phyloP scores from a whole-genome alignment of 441 rosid genomes.

The Gossypium davidsonii region DNA sequence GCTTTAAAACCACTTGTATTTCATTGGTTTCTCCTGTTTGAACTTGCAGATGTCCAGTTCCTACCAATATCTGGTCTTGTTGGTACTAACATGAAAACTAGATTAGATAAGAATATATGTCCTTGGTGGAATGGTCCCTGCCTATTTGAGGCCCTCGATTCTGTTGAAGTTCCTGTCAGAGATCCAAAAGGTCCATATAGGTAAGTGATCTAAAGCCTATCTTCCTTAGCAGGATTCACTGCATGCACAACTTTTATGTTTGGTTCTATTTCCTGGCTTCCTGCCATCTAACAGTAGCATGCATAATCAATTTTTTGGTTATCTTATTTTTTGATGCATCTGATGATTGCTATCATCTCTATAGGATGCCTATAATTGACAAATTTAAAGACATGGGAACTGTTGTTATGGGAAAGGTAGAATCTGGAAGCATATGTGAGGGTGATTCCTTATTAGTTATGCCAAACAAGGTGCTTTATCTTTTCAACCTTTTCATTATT shows the following conservation, averaged over 20 bases:
- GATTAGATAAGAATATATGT: conserved; percentile 52
- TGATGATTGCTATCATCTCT: conserved; percentile 1
- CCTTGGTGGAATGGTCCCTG: conserved; percentile 92
- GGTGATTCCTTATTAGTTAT: conserved; percentile 80
- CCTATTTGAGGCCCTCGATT: conserved; percentile 81
- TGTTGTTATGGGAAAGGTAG: conserved; percentile 93
- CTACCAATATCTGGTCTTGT: conserved; percentile 85
- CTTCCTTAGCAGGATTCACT: not conserved
- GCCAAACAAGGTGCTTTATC: conserved; percentile 79
- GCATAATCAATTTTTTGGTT: not conserved
- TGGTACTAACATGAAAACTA: conserved; percentile 65
- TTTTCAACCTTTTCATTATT: not conserved
- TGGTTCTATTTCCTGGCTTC: not conserved
- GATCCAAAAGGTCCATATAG: conserved; percentile 93
- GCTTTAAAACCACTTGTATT: not conserved
- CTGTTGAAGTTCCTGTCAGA: conserved; percentile 66
- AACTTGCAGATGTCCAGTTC: conserved; percentile 64
- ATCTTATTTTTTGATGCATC: not conserved
- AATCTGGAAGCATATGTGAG: conserved; percentile 79
- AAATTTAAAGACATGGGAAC: conserved; percentile 99
- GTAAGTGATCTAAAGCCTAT: conserved; percentile 27
- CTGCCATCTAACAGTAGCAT: not conserved
- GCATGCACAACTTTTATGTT: not conserved
- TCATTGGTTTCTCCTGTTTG: not conserved
- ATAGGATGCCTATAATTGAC: conserved; percentile 95